phyloP scores from a whole-genome alignment of 1,139 yeast genomes.

The Pneumocystis jirovecii region DNA sequence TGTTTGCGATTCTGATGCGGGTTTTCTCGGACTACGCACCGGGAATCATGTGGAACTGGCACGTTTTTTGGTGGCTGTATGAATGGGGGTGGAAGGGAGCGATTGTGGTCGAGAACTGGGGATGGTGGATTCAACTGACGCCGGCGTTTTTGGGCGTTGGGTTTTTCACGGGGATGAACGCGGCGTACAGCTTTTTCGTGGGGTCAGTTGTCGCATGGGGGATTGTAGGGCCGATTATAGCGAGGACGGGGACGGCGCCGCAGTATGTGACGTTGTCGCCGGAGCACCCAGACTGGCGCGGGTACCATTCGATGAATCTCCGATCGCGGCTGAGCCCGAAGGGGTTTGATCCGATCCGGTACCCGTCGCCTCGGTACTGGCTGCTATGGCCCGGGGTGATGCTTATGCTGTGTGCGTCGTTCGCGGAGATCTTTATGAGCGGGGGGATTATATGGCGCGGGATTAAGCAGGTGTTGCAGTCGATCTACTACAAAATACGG shows the following conservation, averaged over 20 bases:
- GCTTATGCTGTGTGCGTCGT: conserved; percentile 12
- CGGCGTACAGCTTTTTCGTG: conserved; percentile 10
- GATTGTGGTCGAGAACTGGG: conserved; percentile 7
- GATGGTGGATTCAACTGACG: conserved; percentile 7
- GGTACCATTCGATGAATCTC: conserved; percentile 2
- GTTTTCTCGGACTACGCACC: conserved; percentile 8
- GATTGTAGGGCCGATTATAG: conserved; percentile 7
- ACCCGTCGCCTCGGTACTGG: conserved; percentile 12
- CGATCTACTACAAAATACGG: conserved; percentile 3
- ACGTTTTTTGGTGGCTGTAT: conserved; percentile 10
- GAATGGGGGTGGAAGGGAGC: conserved; percentile 1
- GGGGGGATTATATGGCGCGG: conserved; percentile 6
- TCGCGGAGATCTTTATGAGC: conserved; percentile 10
- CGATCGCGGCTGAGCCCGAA: background rate
- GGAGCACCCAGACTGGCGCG: conserved; percentile 3
- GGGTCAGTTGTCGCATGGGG: conserved; percentile 11
- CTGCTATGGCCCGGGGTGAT: conserved; percentile 10
- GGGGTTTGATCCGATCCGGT: conserved; percentile 4
- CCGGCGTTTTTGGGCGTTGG: conserved; percentile 12
- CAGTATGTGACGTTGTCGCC: background rate
- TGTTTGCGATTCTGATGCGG: conserved; percentile 5
- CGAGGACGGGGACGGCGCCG: conserved; percentile 3
- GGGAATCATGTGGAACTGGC: conserved; percentile 10
- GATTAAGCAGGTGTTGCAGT: conserved; percentile 3
- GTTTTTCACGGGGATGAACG: conserved; percentile 9